A percentile compares a stretch with the other conserved stretches of the same genome.
Conservation (phyloP, 2,329 filamentous ascomycete genomes). For the Fusarium keratoplasticum region DNA sequence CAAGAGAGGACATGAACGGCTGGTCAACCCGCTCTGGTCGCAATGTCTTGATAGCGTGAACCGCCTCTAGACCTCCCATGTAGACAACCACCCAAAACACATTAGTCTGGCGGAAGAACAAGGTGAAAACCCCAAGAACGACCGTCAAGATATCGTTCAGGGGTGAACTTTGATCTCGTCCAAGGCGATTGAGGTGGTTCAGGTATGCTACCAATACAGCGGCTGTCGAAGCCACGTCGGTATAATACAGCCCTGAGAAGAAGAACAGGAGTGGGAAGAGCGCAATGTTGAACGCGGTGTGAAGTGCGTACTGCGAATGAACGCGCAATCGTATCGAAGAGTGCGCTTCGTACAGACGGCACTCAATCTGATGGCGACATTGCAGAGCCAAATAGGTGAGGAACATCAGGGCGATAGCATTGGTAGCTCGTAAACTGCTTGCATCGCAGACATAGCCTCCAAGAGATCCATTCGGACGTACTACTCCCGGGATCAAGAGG, state of each 20-base stretch:
- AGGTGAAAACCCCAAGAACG: constrained; percentile 70
- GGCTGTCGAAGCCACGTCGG: constrained; percentile 85
- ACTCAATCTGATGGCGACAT: constrained; percentile 65
- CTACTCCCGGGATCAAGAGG: constrained; percentile 40
- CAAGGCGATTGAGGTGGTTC: constrained; percentile 62
- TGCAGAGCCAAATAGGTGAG: constrained; percentile 60
- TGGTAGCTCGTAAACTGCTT: constrained; percentile 60
- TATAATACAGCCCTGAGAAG: constrained; percentile 96
- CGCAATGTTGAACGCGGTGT: constrained; percentile 81
- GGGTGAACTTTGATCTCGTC: constrained; percentile 46
- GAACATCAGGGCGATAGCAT: constrained; percentile 54
- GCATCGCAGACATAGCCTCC: constrained; percentile 43
- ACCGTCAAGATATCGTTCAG: constrained; percentile 59
- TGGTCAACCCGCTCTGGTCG: constrained; percentile 47
- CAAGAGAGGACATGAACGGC: constrained; percentile 47
- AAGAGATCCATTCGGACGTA: constrained; percentile 17
- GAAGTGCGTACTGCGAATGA: constrained; percentile 58
- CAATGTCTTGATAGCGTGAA: constrained; percentile 63
- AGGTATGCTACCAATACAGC: constrained; percentile 78
- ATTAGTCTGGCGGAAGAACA: constrained; percentile 92
- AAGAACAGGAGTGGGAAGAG: constrained; percentile 95
- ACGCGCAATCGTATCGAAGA: constrained; percentile 22
- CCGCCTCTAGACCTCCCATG: constrained; percentile 71
- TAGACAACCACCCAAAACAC: constrained; percentile 93
- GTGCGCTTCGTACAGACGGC: constrained; percentile 48